Evolutionary conservation across 2,329 filamentous ascomycete genomes (phyloP).

Genomic region (Aspergillus sp.): DNA sequence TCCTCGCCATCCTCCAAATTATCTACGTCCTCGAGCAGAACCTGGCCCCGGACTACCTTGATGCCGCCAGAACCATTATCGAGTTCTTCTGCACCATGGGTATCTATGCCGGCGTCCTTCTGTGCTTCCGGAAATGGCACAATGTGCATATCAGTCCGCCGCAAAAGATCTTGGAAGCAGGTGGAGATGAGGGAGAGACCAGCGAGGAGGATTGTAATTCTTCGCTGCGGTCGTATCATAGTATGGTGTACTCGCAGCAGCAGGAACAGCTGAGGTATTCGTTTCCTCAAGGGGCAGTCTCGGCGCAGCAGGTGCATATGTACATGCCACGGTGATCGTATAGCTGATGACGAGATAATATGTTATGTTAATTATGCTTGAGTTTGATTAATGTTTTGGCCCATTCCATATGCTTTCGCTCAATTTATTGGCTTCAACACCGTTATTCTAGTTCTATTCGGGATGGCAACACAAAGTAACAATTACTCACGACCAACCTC

Average conservation of each 20-base stretch:
- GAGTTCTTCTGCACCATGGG: conserved; percentile 15
- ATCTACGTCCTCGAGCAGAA: conserved; percentile 5
- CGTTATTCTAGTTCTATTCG: too few species aligned
- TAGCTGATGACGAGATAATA: neutral
- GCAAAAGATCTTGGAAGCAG: neutral
- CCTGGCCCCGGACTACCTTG: conserved; percentile 7
- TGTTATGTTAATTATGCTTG: too few species aligned
- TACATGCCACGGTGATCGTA: neutral
- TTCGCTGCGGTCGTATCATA: neutral
- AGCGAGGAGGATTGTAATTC: neutral
- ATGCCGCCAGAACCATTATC: conserved; percentile 3
- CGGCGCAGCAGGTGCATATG: neutral
- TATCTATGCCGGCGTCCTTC: conserved; percentile 13
- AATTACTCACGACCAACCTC: neutral
- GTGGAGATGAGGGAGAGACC: neutral
- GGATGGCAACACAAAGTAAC: too few species aligned
- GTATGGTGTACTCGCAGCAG: neutral
- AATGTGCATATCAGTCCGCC: neutral
- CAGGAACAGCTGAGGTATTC: neutral
- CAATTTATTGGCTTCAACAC: too few species aligned
- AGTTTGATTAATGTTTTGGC: too few species aligned
- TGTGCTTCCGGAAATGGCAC: conserved; percentile 15
- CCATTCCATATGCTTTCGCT: too few species aligned
- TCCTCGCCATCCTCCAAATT: conserved; percentile 9
- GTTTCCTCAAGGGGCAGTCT: neutral